These are phyloP conservation scores for Alternaria gansuensis DNA, from an alignment of 2,329 filamentous ascomycete species.

Conservation along the genomic window DNA sequence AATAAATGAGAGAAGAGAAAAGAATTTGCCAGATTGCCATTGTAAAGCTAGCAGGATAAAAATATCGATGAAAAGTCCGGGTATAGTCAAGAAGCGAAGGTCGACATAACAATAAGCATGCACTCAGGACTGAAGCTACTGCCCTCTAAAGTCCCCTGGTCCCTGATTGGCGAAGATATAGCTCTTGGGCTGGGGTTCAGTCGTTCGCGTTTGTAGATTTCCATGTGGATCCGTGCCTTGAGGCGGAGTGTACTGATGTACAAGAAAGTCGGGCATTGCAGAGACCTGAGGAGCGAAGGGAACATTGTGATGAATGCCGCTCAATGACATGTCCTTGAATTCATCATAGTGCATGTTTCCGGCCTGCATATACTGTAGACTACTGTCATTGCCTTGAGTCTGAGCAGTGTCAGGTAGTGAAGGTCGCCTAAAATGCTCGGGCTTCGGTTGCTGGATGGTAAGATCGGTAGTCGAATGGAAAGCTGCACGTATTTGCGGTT, in stretches of 20 bases:
- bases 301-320: slow-evolving; percentile 46
- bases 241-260: slow-evolving; percentile 60
- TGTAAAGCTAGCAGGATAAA: background rate
- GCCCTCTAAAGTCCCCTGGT: slow-evolving; percentile 53
- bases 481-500: slow-evolving; percentile 44
- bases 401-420: slow-evolving; percentile 49
- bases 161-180: slow-evolving; percentile 61
- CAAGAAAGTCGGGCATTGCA: slow-evolving; percentile 53
- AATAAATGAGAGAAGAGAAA: slow-evolving; percentile 5
- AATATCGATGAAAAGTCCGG: slow-evolving; percentile 16
- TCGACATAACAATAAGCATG: background rate
- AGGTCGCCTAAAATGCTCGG: slow-evolving; percentile 49
- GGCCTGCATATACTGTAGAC: slow-evolving; percentile 37
- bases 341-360: slow-evolving; percentile 44
- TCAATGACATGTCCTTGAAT: slow-evolving; percentile 39
- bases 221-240: slow-evolving; percentile 49
- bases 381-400: slow-evolving; percentile 33
- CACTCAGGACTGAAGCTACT: slow-evolving; percentile 11
- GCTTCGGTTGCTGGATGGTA: slow-evolving; percentile 48
- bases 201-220: slow-evolving; percentile 38
- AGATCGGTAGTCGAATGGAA: slow-evolving; percentile 49
- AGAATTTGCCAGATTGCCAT: slow-evolving; percentile 5
- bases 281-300: slow-evolving; percentile 46
- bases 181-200: slow-evolving; percentile 53
- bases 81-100: slow-evolving; percentile 21